These are phyloP conservation scores for Cordyceps sp. DNA, from an alignment of 2,329 filamentous ascomycete species.

Conservation along the genomic window DNA sequence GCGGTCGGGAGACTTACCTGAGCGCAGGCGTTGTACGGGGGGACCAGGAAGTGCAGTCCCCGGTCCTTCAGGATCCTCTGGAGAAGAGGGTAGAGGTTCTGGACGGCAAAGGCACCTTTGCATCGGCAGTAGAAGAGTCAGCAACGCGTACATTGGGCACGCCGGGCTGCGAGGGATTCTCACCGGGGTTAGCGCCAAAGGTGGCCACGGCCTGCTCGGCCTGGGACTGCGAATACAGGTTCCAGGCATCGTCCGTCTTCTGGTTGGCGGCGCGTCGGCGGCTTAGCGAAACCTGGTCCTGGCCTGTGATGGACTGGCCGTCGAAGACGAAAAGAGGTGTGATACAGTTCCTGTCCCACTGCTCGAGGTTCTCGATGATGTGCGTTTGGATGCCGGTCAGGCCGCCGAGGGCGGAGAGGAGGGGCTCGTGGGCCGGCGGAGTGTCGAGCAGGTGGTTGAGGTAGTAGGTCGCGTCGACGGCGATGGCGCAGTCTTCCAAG, in stretches of 20 bases:
- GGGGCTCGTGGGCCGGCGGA: constrained; percentile 60
- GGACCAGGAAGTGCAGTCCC: constrained; percentile 59
- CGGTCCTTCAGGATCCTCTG: constrained; percentile 56
- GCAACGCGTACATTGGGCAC: background rate
- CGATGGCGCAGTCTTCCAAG: constrained; percentile 59
- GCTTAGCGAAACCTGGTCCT: constrained; percentile 52
- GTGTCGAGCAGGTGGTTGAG: constrained; percentile 62
- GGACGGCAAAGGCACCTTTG: constrained; percentile 57
- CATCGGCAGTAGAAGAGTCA: constrained; percentile 3
- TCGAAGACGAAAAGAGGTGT: constrained; percentile 85
- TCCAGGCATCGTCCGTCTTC: constrained; percentile 70
- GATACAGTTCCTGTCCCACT: constrained; percentile 53
- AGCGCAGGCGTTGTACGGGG: constrained; percentile 75
- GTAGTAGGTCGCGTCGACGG: constrained; percentile 82
- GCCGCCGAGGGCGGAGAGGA: constrained; percentile 79
- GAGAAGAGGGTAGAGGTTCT: constrained; percentile 60
- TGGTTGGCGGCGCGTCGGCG: constrained; percentile 48
- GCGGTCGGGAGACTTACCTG: constrained; percentile 42
- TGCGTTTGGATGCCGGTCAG: constrained; percentile 63
- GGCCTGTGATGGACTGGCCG: constrained; percentile 64
- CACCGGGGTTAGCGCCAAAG: constrained; percentile 70
- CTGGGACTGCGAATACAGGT: constrained; percentile 65
- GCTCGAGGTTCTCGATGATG: constrained; percentile 60
- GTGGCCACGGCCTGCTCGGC: constrained; percentile 66
- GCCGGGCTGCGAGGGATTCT: background rate